Conservation (phyloP, 495 filamentous ascomycete genomes). For the Neurospora sp. region DNA sequence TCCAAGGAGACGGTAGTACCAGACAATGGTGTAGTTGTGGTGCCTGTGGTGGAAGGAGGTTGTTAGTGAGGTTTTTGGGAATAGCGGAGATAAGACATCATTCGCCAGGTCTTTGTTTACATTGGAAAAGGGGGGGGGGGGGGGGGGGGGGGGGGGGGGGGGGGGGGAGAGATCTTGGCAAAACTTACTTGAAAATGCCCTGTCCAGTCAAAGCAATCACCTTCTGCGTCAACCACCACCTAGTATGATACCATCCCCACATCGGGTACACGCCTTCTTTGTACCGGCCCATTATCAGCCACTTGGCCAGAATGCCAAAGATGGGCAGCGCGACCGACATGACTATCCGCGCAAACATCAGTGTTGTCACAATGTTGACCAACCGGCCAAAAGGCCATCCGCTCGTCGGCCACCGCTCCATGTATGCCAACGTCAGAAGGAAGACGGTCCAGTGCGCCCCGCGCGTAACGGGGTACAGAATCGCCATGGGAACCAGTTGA, state of each 20-base stretch:
- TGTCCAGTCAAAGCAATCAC: constrained; percentile 27
- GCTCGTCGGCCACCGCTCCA: constrained; percentile 13
- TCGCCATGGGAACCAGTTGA: constrained; percentile 26
- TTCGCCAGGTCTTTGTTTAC: neutral
- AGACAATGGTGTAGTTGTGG: constrained; percentile 21
- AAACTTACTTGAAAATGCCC: constrained; percentile 22
- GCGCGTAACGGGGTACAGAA: constrained; percentile 29
- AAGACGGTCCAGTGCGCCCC: constrained; percentile 33
- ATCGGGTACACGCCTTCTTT: constrained; percentile 35
- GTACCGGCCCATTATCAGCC: constrained; percentile 35
- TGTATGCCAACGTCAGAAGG: constrained; percentile 21
- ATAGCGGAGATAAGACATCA: neutral
- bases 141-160: neutral
- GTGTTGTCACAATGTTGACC: constrained; percentile 22
- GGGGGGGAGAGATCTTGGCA: neutral
- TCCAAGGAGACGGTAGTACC: constrained; percentile 34
- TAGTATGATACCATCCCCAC: constrained; percentile 39
- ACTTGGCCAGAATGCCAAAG: constrained; percentile 31
- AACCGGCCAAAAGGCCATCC: constrained; percentile 21
- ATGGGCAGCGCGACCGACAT: constrained; percentile 21
- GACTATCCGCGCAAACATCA: constrained; percentile 20
- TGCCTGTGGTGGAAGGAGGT: neutral
- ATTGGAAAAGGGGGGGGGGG: neutral
- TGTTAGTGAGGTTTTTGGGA: neutral
- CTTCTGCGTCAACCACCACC: constrained; percentile 41